phyloP scores from a whole-genome alignment of 163 green algal species.

The Chloromonas sp. region DNA sequence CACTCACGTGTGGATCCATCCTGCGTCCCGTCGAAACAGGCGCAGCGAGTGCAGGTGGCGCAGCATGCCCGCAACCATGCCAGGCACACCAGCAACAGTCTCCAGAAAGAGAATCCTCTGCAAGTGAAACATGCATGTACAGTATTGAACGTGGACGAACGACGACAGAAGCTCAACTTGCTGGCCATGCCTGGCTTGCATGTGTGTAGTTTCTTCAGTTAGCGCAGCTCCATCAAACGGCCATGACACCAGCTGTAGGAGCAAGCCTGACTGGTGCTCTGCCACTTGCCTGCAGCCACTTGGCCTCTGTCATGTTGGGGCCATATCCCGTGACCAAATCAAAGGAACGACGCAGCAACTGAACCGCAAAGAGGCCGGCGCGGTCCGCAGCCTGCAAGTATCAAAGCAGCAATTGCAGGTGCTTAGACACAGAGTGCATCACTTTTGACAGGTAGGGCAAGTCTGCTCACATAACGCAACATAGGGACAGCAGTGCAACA shows the following conservation, averaged over 20 bases:
- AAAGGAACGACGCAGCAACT: conserved; percentile 51
- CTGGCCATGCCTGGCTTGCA: background rate
- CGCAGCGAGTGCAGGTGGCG: conserved; percentile 77
- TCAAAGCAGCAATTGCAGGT: background rate
- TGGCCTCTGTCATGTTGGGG: conserved; percentile 58
- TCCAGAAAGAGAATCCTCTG: conserved; percentile 85
- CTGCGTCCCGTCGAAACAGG: background rate
- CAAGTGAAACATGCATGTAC: conserved; percentile 5
- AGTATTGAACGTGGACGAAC: background rate
- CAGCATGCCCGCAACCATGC: conserved; percentile 79
- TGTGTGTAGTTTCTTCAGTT: background rate
- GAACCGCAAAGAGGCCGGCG: conserved; percentile 36
- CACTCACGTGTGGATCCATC: too few species aligned
- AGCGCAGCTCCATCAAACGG: background rate
- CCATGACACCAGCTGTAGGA: background rate
- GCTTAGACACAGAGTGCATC: background rate
- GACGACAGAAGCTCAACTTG: background rate
- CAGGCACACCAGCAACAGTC: conserved; percentile 89
- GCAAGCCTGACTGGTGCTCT: background rate
- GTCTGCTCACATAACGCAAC: background rate
- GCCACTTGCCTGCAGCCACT: conserved; percentile 50
- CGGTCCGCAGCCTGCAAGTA: conserved; percentile 37
- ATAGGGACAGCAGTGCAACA: background rate
- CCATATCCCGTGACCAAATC: conserved; percentile 71
- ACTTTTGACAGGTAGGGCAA: background rate